A percentile compares a stretch with the other conserved stretches of the same genome.
These are phyloP conservation scores for Venturia asperata DNA, from an alignment of 2,329 filamentous ascomycete species.

Conservation along the genomic window DNA sequence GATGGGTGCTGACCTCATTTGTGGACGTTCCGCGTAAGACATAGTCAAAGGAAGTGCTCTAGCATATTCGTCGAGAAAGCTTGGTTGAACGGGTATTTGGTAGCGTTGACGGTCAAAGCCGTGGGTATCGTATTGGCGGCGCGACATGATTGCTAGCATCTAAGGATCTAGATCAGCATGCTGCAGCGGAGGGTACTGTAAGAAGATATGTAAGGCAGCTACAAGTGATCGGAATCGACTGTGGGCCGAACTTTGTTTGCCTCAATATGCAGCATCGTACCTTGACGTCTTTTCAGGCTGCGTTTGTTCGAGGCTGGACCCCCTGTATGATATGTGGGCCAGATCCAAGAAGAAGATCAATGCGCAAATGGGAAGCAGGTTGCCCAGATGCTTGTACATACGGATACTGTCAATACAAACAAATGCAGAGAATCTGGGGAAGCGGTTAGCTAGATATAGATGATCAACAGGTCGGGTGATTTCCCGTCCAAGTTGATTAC, in stretches of 20 bases:
- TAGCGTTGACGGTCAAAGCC: constrained; percentile 7
- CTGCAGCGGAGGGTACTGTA: not conserved
- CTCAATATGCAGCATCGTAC: constrained; percentile 7
- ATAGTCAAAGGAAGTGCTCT: not conserved
- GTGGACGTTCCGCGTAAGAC: constrained; percentile 9
- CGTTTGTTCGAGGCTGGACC: constrained; percentile 7
- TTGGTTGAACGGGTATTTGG: not conserved
- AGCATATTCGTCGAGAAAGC: not conserved
- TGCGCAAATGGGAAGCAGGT: constrained; percentile 4
- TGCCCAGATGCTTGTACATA: constrained; percentile 10
- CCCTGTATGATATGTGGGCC: constrained; percentile 4
- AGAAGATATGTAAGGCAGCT: constrained; percentile 1
- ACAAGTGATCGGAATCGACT: not conserved
- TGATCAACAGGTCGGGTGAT: constrained; percentile 1
- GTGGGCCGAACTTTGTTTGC: constrained; percentile 7
- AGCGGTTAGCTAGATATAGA: constrained; percentile 13
- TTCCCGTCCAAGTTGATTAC: not conserved
- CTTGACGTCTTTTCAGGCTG: constrained; percentile 4
- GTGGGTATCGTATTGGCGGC: constrained; percentile 1
- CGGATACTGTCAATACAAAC: not conserved
- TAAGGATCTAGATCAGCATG: not conserved
- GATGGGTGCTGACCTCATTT: constrained; percentile 14
- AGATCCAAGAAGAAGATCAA: constrained; percentile 9
- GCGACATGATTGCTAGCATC: constrained; percentile 9
- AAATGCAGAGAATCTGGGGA: constrained; percentile 3